Conservation (phyloP, 2,329 filamentous ascomycete species). For the Curvularia hawaiiensis region DNA sequence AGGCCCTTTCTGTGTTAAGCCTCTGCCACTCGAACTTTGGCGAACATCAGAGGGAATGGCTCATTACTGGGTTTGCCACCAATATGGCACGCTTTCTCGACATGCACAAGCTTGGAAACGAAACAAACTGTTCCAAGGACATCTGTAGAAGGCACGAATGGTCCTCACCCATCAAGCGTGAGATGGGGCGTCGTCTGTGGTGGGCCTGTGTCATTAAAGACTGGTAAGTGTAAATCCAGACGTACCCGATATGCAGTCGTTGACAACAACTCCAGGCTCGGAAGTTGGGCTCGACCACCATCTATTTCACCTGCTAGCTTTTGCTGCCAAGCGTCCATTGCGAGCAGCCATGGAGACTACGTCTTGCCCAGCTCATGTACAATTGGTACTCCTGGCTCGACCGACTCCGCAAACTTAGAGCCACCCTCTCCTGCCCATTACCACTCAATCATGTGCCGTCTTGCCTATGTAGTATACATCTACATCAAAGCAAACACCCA, state of each 20-base stretch:
- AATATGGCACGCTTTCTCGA: constrained; percentile 18
- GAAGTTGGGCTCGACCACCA: constrained; percentile 17
- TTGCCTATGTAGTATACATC: constrained; percentile 17
- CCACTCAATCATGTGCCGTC: constrained; percentile 16
- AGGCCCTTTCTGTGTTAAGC: constrained; percentile 13
- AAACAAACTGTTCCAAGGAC: constrained; percentile 10
- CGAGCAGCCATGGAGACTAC: constrained; percentile 7
- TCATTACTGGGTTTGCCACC: constrained; percentile 16
- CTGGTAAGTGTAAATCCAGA: constrained; percentile 8
- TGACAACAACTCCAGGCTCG: constrained; percentile 11
- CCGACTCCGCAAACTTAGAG: constrained; percentile 1
- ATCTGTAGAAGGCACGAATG: constrained; percentile 15
- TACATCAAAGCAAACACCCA: constrained; percentile 21
- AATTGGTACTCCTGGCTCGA: constrained; percentile 6
- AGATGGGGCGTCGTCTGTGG: constrained; percentile 17
- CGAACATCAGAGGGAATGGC: constrained; percentile 19
- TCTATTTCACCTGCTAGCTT: constrained; percentile 19
- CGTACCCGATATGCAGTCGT: background rate
- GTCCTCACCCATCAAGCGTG: constrained; percentile 9
- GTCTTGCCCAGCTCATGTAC: constrained; percentile 1
- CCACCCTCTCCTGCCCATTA: constrained; percentile 17
- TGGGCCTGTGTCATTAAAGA: constrained; percentile 21
- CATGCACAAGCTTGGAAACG: constrained; percentile 20
- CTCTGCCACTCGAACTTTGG: constrained; percentile 20
- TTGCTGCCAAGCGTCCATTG: constrained; percentile 16